phyloP scores from a whole-genome alignment of 352 stramenopile genomes.

The Aphanomyces invadans region DNA sequence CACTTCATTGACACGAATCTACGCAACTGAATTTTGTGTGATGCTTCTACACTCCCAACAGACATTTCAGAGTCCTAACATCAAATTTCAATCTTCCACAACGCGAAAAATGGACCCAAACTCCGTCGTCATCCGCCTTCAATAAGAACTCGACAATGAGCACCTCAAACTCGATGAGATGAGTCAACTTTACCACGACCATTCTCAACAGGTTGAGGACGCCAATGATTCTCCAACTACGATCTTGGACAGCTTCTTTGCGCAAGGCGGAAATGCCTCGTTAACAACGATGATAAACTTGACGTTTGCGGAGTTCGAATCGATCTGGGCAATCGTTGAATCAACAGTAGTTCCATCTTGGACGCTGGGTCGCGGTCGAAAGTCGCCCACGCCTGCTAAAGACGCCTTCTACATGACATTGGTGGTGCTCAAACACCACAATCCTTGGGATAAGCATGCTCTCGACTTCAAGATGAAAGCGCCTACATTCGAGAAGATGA shows the following conservation, averaged over 20 bases:
- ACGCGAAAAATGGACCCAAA: no score
- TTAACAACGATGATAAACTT: slow-evolving; percentile 3
- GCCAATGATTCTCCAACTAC: no score
- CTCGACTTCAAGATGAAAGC: neutral
- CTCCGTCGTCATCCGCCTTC: no score
- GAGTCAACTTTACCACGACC: no score
- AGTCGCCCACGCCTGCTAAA: neutral
- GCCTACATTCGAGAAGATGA: slow-evolving; percentile 1
- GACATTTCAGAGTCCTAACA: no score
- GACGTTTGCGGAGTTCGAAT: neutral
- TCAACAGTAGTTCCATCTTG: neutral
- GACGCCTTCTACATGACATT: neutral
- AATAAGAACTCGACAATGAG: no score
- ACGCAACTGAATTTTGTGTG: no score
- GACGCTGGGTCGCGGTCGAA: neutral
- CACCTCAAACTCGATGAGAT: no score
- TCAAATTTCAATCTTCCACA: no score
- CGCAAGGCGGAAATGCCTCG: neutral
- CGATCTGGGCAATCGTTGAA: neutral
- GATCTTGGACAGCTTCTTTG: neutral
- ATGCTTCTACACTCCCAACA: no score
- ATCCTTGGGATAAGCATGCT: neutral
- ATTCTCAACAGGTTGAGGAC: no score
- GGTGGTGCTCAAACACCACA: neutral
- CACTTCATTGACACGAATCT: no score